Conservation (phyloP, 2,329 filamentous ascomycete species). For the Erysiphe neolycopersici region DNA sequence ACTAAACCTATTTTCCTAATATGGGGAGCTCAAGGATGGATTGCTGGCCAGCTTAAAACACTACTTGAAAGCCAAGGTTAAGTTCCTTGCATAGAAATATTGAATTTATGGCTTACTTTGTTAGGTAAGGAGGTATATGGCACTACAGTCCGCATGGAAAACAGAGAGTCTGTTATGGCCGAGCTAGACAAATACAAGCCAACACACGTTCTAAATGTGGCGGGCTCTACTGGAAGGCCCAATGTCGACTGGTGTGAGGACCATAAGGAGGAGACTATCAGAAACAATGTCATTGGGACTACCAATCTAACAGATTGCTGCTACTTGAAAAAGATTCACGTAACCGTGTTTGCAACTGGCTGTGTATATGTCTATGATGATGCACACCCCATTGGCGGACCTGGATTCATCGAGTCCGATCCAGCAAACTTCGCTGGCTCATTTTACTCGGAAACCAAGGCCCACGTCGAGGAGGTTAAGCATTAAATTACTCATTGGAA, state of each 20-base stretch:
- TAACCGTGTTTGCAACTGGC: constrained; percentile 39
- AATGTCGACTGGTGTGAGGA: constrained; percentile 50
- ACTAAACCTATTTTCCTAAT: constrained; percentile 25
- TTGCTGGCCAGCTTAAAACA: constrained; percentile 31
- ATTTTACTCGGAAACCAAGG: constrained; percentile 43
- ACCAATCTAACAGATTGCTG: constrained; percentile 36
- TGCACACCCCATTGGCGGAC: constrained; percentile 29
- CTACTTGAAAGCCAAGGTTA: constrained; percentile 26
- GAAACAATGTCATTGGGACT: constrained; percentile 39
- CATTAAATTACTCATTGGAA: background rate
- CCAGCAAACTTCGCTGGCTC: constrained; percentile 36
- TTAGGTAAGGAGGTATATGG: constrained; percentile 27
- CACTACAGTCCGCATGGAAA: constrained; percentile 38
- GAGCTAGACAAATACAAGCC: constrained; percentile 32
- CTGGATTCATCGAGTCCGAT: constrained; percentile 34
- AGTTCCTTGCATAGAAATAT: background rate
- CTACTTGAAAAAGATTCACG: constrained; percentile 29
- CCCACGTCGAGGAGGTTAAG: constrained; percentile 33
- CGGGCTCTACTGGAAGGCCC: constrained; percentile 36
- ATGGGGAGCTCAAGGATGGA: constrained; percentile 37
- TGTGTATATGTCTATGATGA: constrained; percentile 41
- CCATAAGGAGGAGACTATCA: constrained; percentile 38
- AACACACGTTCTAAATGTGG: constrained; percentile 39
- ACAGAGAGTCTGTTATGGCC: constrained; percentile 26
- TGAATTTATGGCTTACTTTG: constrained; percentile 1